phyloP scores from a whole-genome alignment of 768 basidiomycete species.

The Auriscalpium microsporum region DNA sequence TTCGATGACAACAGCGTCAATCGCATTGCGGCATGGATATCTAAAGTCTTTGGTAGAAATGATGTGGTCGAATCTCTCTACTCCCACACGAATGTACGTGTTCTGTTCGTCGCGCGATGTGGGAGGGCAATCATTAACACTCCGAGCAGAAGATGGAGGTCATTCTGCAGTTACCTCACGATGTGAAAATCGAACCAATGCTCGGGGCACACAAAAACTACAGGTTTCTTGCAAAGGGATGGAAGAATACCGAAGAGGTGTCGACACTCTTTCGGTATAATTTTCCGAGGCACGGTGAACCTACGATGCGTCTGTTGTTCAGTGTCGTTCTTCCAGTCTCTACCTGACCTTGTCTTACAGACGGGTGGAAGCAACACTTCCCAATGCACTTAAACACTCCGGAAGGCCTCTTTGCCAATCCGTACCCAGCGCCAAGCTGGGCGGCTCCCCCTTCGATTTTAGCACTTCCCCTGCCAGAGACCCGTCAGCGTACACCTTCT shows the following conservation, averaged over 20 bases:
- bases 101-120: not conserved
- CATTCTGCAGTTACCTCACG: slow-evolving; percentile 6
- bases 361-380: slow-evolving; percentile 8
- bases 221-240: slow-evolving; percentile 3
- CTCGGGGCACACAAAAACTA: slow-evolving; percentile 10
- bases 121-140: not conserved
- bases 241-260: not conserved
- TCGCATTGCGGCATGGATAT: slow-evolving; percentile 10
- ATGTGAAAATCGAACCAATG: not conserved
- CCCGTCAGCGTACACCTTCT: slow-evolving; percentile 4
- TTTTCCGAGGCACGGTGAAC: slow-evolving; percentile 6
- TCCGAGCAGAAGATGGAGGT: slow-evolving; percentile 7
- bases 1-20: slow-evolving; percentile 1
- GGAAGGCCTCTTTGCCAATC: slow-evolving; percentile 1
- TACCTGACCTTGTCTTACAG: slow-evolving; percentile 1
- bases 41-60: slow-evolving; percentile 4
- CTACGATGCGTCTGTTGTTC: slow-evolving; percentile 7
- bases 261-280: slow-evolving; percentile 8
- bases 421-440: slow-evolving; percentile 11
- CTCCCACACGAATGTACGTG: not conserved
- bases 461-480: not conserved
- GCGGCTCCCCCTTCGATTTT: not conserved
- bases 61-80: slow-evolving; percentile 7
- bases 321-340: not conserved
- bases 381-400: not conserved